Conservation (phyloP, 139 green algal genomes). For the Closterium sp. region DNA sequence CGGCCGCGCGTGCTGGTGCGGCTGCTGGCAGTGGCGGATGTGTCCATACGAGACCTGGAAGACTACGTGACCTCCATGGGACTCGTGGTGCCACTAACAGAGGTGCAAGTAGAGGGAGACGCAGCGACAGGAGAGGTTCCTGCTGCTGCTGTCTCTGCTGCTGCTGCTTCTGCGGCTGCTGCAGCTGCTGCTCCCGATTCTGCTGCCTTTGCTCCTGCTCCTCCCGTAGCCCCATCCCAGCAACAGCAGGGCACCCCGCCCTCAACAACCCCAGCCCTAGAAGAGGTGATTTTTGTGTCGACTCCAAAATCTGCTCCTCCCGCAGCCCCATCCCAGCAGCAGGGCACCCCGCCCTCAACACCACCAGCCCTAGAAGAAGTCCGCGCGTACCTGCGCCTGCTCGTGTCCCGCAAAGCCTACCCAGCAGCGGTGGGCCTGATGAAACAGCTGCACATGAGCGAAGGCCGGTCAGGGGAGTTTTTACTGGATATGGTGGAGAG, state of each 20-base stretch:
- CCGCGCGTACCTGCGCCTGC: neutral
- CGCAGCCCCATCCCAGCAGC: too few relatives aligned
- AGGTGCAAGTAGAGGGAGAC: neutral
- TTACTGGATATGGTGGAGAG: neutral
- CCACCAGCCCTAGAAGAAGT: neutral
- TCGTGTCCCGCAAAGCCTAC: neutral
- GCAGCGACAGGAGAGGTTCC: neutral
- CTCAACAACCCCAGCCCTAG: neutral
- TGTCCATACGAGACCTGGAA: neutral
- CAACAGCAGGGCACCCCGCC: neutral
- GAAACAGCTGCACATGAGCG: neutral
- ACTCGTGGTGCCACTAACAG: neutral
- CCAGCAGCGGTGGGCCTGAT: neutral
- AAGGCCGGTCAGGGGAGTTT: neutral
- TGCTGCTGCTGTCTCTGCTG: neutral
- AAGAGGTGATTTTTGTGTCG: too few relatives aligned
- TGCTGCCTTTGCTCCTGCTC: neutral
- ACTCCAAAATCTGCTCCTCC: too few relatives aligned
- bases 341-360: neutral
- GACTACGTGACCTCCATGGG: neutral
- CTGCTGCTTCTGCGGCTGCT: neutral
- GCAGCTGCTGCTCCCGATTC: neutral
- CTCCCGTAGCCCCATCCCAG: too few relatives aligned
- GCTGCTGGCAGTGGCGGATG: too few relatives aligned
- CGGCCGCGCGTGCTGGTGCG: too few relatives aligned